Percentiles rank a stretch among this genome's conserved stretches.
Evolutionary conservation across 768 basidiomycete genomes (phyloP).

Genomic region (Phaeolepiota aurea): DNA sequence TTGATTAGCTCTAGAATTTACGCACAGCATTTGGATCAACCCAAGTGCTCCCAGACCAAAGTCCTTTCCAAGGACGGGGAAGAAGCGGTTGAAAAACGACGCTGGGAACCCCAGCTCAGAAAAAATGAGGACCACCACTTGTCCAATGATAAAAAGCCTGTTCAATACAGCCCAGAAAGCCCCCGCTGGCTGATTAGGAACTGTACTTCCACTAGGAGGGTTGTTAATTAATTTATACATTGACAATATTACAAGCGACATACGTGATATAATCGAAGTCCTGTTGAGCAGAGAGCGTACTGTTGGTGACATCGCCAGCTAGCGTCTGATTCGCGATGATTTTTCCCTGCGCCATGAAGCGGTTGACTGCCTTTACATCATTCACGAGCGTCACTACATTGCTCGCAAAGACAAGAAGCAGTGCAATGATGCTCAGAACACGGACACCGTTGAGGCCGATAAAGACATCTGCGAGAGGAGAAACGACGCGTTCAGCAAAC

Average conservation of each 20-base stretch:
- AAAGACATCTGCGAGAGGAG: constrained; percentile 49
- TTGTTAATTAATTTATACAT: constrained; percentile 3
- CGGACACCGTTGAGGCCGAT: constrained; percentile 76
- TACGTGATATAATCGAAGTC: constrained; percentile 78
- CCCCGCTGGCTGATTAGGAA: constrained; percentile 87
- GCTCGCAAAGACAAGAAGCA: constrained; percentile 75
- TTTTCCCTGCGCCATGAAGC: constrained; percentile 36
- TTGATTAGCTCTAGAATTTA: constrained; percentile 7
- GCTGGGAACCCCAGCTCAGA: constrained; percentile 81
- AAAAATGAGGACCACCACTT: constrained; percentile 71
- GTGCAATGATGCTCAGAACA: constrained; percentile 66
- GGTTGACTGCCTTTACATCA: constrained; percentile 71
- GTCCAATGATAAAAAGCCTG: constrained; percentile 79
- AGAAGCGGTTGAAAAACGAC: constrained; percentile 72
- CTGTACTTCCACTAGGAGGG: constrained; percentile 54
- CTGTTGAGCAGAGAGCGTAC: constrained; percentile 19
- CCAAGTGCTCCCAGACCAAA: constrained; percentile 88
- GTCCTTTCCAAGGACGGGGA: constrained; percentile 76
- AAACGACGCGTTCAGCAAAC: no score
- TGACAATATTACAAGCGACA: constrained; percentile 18
- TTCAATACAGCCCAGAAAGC: constrained; percentile 89
- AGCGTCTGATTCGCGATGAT: constrained; percentile 19
- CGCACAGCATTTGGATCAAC: constrained; percentile 77
- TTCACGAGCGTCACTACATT: constrained; percentile 67
- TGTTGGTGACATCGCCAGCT: constrained; percentile 15